A percentile compares a stretch with the other conserved stretches of the same genome.
phyloP scores from a whole-genome alignment of 306 rosid genomes.

The Abrus precatorius region DNA sequence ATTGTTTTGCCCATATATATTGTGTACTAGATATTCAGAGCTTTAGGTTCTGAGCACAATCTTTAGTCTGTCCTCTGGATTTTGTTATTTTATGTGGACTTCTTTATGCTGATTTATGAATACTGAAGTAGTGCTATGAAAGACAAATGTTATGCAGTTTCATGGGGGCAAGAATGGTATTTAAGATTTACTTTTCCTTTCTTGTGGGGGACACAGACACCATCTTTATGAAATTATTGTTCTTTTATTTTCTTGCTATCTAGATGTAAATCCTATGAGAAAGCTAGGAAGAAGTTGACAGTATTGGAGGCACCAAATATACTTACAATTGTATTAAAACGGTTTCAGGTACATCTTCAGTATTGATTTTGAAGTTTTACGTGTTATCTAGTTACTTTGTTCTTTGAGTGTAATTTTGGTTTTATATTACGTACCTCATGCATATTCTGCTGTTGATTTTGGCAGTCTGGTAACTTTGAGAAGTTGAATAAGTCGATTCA shows the following conservation, averaged over 20 bases:
- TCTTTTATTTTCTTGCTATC: constrained; percentile 34
- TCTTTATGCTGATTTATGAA: not conserved
- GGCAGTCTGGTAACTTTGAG: constrained; percentile 81
- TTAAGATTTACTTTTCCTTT: not conserved
- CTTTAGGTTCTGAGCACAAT: not conserved
- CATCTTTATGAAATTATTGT: constrained; percentile 17
- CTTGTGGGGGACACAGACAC: not conserved
- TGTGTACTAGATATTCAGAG: not conserved
- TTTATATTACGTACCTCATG: constrained; percentile 37
- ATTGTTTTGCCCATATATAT: not conserved
- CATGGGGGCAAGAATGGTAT: constrained; percentile 4
- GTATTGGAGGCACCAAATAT: constrained; percentile 82
- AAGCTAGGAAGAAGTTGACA: constrained; percentile 79
- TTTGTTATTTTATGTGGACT: not conserved
- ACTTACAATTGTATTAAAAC: constrained; percentile 81
- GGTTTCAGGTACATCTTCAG: constrained; percentile 69
- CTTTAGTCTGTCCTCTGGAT: constrained; percentile 1
- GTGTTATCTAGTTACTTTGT: constrained; percentile 18
- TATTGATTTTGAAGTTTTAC: constrained; percentile 33
- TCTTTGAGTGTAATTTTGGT: constrained; percentile 19
- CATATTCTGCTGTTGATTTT: constrained; percentile 44
- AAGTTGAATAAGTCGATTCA: constrained; percentile 72
- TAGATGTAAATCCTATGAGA: constrained; percentile 84
- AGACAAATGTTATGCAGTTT: constrained; percentile 6
- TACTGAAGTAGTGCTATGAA: not conserved